Base-by-base conservation (phyloP, 2,329 filamentous ascomycete genomes). In the Sporothrix inflata region DNA sequence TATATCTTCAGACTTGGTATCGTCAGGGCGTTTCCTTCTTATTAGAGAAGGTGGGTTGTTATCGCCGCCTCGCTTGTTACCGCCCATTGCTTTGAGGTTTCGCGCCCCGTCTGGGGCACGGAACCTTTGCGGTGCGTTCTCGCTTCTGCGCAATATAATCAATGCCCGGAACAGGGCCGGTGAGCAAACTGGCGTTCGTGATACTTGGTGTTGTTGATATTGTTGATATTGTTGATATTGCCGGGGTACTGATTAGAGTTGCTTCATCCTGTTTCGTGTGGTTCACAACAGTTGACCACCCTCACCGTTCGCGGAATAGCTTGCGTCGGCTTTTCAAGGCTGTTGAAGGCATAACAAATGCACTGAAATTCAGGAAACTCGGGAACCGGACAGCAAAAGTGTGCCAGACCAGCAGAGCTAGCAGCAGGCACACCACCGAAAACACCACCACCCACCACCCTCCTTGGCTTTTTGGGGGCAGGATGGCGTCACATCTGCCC, bases 401-500 rank as follows among this genome's bases (percentile, higher is more conserved):
- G 47, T 49, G 47, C 19, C 8, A n/a, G 19, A 49, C 3, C 19
- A 49, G 47, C 30, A 21, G 30, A 38, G 55, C 55, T 14, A 53
- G 34, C 30, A 63, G n/a, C 60, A 40, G 60, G n/a, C 42, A 67
- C 63, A 34, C 42, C 45, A 9, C 40, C 61, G 8, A 66, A 21
- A 19, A 45, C 40, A 47, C 61, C 61, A 66, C 14, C n/a, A n/a
- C 4, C 4, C 61, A 65, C 12, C 21, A 12, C 63, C 65, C 16
- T 21, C n/a, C n/a, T 45, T 27, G 30, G 38, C 40, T 34, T 61
- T 9, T 47, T n/a, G 19, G 38, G 27, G 53, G 34, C 67, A 47
- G 49, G 21, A 60, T 49, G 51, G 68, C 40, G 68, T 70, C 57
- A 34, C 57, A 63, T 53, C 69, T 70, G 42, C 67, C 67, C 53